Conservation (phyloP, 2,329 filamentous ascomycete genomes). For the Clonostachys chloroleuca region DNA sequence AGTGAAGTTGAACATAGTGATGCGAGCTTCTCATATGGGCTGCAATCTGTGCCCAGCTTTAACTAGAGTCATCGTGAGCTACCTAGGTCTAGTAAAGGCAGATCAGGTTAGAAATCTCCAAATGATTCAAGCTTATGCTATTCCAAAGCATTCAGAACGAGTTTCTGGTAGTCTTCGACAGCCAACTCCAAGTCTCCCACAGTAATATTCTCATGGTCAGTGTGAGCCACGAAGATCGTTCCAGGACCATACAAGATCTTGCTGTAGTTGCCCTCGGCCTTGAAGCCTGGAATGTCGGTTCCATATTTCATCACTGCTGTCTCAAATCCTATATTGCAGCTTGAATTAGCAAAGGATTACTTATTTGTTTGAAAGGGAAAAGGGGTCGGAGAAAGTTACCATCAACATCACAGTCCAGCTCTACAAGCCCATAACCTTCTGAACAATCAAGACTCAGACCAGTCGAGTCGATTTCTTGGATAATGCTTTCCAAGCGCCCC, state of each 20-base stretch:
- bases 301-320: slow-evolving; percentile 78
- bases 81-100: too few species aligned
- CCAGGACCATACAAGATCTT: slow-evolving; percentile 58
- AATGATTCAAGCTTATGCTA: too few species aligned
- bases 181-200: slow-evolving; percentile 69
- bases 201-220: slow-evolving; percentile 69
- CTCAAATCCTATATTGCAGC: slow-evolving; percentile 54
- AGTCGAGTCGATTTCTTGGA: slow-evolving; percentile 48
- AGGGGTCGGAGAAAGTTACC: slow-evolving; percentile 34
- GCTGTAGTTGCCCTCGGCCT: too few species aligned
- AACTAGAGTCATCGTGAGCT: too few species aligned
- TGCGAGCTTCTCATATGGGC: too few species aligned
- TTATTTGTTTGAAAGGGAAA: neutral
- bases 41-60: too few species aligned
- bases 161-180: slow-evolving; percentile 67
- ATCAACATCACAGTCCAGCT: slow-evolving; percentile 74
- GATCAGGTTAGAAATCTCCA: too few species aligned
- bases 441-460: slow-evolving; percentile 59
- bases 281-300: slow-evolving; percentile 58
- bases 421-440: slow-evolving; percentile 70
- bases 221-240: slow-evolving; percentile 77
- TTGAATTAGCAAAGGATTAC: slow-evolving; percentile 6
- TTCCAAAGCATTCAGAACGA: slow-evolving; percentile 35
- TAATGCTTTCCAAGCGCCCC: slow-evolving; percentile 48
- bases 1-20: too few species aligned